Base-by-base conservation (phyloP, 805 yeast genomes). In the Lipomyces chichibuensis region DNA sequence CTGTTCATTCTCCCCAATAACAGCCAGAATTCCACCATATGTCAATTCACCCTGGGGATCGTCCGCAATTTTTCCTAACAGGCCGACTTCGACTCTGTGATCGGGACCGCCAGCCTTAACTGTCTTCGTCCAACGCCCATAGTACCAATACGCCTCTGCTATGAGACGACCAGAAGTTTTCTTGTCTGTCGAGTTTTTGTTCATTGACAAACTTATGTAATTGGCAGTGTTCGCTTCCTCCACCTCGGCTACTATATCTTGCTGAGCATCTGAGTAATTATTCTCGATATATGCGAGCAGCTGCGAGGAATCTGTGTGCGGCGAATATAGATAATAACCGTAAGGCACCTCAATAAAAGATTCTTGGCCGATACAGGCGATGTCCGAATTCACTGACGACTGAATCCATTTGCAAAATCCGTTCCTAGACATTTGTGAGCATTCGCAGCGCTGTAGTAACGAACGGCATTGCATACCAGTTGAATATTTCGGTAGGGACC, bases 1-100 rank as follows among this genome's bases (percentile, higher is more conserved):
- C 62, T 69, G 71, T 33, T 54, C 62, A 35, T 63, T 64, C 23
- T 69, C 71, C n/a, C 71, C 71, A 9, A 69, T 53, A 25, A 67
- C 71, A 6, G 71, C 65, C n/a, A 69, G 17, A 14, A 69, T 69
- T 23, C 71, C 71, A 27, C 71, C 71, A 57, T 67, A 67, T 27
- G 71, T 64, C 59, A 60, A 33, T 8, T 69, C 71, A 1, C 68
- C 71, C 29, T 66, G 65, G 4, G 59, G 49, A 25, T 63, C 65
- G 27, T 69, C 71, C 6, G 46, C 54, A 17, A 69, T 17, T 51
- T 59, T 62, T 25, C 68, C 70, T 13, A 69, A 37, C 20, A 69
- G 23, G 27, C 71, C 71, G 11, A 63, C 69, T 54, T 69, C 71
- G 23, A 66, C 64, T 29, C 58, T 33, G 17, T 62, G 59, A 29